Conservation (phyloP, 768 basidiomycete genomes). For the Naganishia onofrii region DNA sequence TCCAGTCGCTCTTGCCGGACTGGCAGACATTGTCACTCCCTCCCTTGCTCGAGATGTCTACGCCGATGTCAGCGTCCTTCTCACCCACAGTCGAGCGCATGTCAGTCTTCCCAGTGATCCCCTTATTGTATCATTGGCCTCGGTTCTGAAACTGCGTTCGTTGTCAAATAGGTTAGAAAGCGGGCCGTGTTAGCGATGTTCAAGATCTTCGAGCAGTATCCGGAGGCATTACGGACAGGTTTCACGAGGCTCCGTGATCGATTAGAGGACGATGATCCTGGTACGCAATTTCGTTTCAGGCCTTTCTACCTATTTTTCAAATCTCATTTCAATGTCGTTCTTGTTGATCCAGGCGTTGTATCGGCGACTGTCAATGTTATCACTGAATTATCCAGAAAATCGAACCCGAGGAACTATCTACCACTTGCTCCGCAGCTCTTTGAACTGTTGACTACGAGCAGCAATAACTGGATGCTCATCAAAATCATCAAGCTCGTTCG, state of each 20-base stretch:
- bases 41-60: conserved; percentile 89
- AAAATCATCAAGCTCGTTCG: conserved; percentile 92
- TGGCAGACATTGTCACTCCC: conserved; percentile 76
- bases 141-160: conserved; percentile 31
- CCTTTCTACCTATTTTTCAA: not conserved
- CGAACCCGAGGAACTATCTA: conserved; percentile 74
- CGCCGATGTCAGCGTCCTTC: conserved; percentile 76
- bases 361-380: conserved; percentile 89
- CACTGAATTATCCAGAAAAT: conserved; percentile 78
- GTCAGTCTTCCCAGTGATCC: conserved; percentile 10
- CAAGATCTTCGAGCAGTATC: conserved; percentile 75
- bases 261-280: conserved; percentile 53
- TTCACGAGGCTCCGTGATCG: conserved; percentile 66
- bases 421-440: conserved; percentile 87
- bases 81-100: conserved; percentile 81
- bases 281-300: conserved; percentile 56
- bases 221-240: conserved; percentile 68
- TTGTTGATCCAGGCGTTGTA: conserved; percentile 67
- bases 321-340: not conserved
- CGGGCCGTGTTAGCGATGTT: conserved; percentile 81
- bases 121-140: not conserved
- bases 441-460: conserved; percentile 83
- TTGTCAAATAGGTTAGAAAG: conserved; percentile 65
- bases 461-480: conserved; percentile 99
- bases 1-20: conserved; percentile 73